These are phyloP conservation scores for Eutrema japonicum DNA, from an alignment of 345 rosid species.

Conservation along the genomic window DNA sequence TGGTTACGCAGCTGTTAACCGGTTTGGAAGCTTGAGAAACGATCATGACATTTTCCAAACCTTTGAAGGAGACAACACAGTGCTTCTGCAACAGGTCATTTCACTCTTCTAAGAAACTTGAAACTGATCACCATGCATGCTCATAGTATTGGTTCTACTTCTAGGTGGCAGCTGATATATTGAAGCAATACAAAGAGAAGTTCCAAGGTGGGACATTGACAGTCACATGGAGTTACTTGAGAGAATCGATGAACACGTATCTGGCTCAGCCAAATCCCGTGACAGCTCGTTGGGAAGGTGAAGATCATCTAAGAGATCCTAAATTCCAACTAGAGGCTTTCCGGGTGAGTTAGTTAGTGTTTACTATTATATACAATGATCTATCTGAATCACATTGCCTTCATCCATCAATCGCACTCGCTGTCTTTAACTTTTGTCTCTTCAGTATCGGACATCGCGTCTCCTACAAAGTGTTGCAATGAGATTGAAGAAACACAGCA, in stretches of 20 bases:
- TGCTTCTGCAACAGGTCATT: constrained; percentile 84
- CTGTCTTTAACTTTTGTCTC: constrained; percentile 14
- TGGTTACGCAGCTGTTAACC: constrained; percentile 99
- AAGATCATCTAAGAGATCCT: constrained; percentile 89
- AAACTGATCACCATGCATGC: background rate
- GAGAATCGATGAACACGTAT: constrained; percentile 89
- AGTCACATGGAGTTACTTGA: constrained; percentile 94
- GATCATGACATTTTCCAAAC: constrained; percentile 98
- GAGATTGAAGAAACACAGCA: constrained; percentile 78
- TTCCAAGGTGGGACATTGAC: constrained; percentile 91
- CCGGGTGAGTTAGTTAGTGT: constrained; percentile 61
- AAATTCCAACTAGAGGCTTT: constrained; percentile 97
- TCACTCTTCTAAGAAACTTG: constrained; percentile 25
- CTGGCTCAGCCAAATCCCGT: constrained; percentile 98
- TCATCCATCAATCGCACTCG: constrained; percentile 1
- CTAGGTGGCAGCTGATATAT: constrained; percentile 90
- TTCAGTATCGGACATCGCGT: constrained; percentile 95
- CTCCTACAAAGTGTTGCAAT: constrained; percentile 86
- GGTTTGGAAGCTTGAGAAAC: constrained; percentile 95
- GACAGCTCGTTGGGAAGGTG: constrained; percentile 92
- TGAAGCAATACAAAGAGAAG: constrained; percentile 90
- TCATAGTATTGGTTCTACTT: constrained; percentile 30
- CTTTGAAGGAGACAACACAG: constrained; percentile 99
- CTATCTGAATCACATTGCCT: background rate
- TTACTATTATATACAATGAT: background rate